A percentile compares a stretch with the other conserved stretches of the same genome.
phyloP scores from a whole-genome alignment of 2,329 filamentous ascomycete genomes.

The Pseudocercospora fuligena region DNA sequence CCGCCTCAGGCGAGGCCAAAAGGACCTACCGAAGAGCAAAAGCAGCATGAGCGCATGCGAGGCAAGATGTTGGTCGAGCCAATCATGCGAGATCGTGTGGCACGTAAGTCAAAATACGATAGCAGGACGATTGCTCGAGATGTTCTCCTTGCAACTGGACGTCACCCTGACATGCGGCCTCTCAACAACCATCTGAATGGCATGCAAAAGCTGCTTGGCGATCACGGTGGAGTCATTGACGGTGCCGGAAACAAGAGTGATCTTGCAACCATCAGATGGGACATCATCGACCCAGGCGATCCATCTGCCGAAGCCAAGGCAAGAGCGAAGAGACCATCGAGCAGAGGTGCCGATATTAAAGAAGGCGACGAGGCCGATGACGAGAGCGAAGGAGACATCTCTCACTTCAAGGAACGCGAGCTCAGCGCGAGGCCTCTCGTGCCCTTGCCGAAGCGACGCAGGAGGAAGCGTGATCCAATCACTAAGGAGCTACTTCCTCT shows the following conservation, averaged over 20 bases:
- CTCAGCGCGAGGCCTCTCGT: background rate
- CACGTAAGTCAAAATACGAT: constrained; percentile 60
- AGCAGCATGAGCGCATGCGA: constrained; percentile 39
- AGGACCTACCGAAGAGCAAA: constrained; percentile 36
- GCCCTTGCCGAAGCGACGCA: constrained; percentile 3
- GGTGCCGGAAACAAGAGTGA: constrained; percentile 48
- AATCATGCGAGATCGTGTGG: constrained; percentile 53
- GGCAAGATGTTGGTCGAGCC: constrained; percentile 48
- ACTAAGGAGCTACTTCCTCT: constrained; percentile 8
- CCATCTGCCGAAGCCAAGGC: constrained; percentile 40
- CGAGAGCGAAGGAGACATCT: constrained; percentile 27
- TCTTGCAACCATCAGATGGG: constrained; percentile 65
- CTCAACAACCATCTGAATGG: constrained; percentile 63
- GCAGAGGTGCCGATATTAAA: constrained; percentile 15
- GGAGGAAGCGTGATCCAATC: constrained; percentile 9
- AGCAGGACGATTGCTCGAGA: constrained; percentile 67
- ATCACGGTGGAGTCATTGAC: constrained; percentile 44
- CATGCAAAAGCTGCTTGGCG: constrained; percentile 47
- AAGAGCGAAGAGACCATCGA: constrained; percentile 21
- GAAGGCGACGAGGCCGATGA: constrained; percentile 21
- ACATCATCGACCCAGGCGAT: constrained; percentile 62
- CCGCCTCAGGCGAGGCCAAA: constrained; percentile 27
- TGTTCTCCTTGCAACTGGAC: constrained; percentile 64
- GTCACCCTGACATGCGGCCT: constrained; percentile 62
- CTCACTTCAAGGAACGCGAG: background rate